phyloP scores from a whole-genome alignment of 768 basidiomycete species.

The Asterophora parasitica region DNA sequence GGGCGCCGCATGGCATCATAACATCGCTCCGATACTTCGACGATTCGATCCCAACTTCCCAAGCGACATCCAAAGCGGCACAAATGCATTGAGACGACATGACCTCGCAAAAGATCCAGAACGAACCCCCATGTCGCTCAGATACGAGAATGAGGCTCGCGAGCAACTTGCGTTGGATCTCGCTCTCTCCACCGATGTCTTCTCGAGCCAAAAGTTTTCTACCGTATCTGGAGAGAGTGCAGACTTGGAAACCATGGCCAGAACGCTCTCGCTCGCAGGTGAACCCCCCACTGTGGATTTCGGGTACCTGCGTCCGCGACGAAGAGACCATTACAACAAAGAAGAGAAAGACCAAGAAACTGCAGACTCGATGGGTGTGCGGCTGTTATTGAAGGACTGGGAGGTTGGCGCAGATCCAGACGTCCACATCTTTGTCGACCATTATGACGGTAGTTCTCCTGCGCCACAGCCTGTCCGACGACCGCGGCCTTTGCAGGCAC shows the following conservation, averaged over 20 bases:
- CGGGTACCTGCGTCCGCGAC: slow-evolving; percentile 53
- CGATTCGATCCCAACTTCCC: slow-evolving; percentile 36
- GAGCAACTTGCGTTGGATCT: slow-evolving; percentile 65
- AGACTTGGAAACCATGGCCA: slow-evolving; percentile 52
- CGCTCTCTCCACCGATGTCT: slow-evolving; percentile 52
- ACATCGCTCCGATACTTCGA: slow-evolving; percentile 42
- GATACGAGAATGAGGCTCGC: slow-evolving; percentile 48
- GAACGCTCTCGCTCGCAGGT: slow-evolving; percentile 50
- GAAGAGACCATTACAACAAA: slow-evolving; percentile 24
- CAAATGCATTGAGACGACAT: slow-evolving; percentile 38
- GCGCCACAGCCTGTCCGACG: slow-evolving; percentile 4
- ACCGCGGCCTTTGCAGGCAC: not conserved
- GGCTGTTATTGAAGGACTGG: slow-evolving; percentile 69
- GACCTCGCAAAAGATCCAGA: slow-evolving; percentile 36
- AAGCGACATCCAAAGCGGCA: slow-evolving; percentile 27
- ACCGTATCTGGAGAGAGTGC: slow-evolving; percentile 22
- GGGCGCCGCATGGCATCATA: slow-evolving; percentile 49
- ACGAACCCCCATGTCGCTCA: slow-evolving; percentile 34
- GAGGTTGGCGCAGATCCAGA: slow-evolving; percentile 47
- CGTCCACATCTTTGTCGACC: slow-evolving; percentile 49
- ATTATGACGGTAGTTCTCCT: slow-evolving; percentile 37
- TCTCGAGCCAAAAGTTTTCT: slow-evolving; percentile 40
- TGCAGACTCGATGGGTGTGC: slow-evolving; percentile 46
- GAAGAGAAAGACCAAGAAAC: slow-evolving; percentile 21
- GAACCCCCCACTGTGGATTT: slow-evolving; percentile 58